Base-by-base conservation (phyloP, 805 yeast genomes). In the Suhomyces sp. region DNA sequence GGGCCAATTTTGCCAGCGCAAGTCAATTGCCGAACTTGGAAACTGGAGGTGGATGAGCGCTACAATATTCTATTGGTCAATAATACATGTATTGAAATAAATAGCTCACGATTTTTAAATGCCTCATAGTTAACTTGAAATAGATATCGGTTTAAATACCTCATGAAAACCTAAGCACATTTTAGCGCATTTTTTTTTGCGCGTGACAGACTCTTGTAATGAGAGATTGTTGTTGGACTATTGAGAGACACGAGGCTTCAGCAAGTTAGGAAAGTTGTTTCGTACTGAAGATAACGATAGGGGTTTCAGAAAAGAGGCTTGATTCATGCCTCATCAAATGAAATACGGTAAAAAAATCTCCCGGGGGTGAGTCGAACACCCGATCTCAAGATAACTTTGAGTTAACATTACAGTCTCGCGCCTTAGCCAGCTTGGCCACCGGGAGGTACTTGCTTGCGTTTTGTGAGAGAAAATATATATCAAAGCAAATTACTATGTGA, bases 351-450 rank as follows among this genome's bases (percentile, higher is more conserved):
- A 48, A 53, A 59, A 60, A 62, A 57, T 71, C 76, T 71, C 76
- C 76, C 65, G 75, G 75, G 76, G 72, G 77, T 69, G 77, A 72
- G 73, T 72, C 75, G 77, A 72, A 72, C 77, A 70, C 77, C 73
- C 76, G 76, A 72, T 72, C 77, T 72, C 73, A 70, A 69, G 77
- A 72, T 72, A 60, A 67, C 75, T 63, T 53, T 60, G 66, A 56
- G 65, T 20, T 8, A 52, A 50, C 65, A 67, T 71, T 71, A 72
- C 77, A 72, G 77, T 72, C 76, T 69, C 74, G 73, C 76, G 76
- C 77, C 76, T 72, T 72, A 71, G 71, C 77, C 77, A 71, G 75
- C 77, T 72, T 72, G 76, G 77, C 77, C 75, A 72, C 76, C 76
- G 64, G 62, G 77, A 70, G 75, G 47, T 37, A 3, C 41, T 37